Evolutionary conservation across 129 eudicot genomes (phyloP).

Genomic region (Flaveria bidentis): DNA sequence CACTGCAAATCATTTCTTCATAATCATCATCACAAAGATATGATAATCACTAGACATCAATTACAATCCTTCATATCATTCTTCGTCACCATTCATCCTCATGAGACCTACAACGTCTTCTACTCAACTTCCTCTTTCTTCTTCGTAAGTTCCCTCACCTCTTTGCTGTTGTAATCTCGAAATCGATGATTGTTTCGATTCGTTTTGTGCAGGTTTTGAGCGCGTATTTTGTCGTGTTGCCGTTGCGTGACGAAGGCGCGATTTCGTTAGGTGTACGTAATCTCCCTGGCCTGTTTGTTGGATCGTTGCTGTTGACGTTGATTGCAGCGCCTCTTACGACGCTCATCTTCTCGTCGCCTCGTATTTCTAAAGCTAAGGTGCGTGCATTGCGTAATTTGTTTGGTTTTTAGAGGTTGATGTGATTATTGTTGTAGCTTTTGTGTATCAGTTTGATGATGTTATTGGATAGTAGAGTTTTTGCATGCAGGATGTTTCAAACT

Average conservation of each 20-base stretch:
- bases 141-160: slow-evolving; percentile 48
- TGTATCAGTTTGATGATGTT: slow-evolving; percentile 1
- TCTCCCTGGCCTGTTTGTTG: slow-evolving; percentile 78
- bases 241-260: slow-evolving; percentile 95
- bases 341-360: slow-evolving; percentile 63
- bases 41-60: slow-evolving; percentile 41
- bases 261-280: slow-evolving; percentile 71
- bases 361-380: slow-evolving; percentile 68
- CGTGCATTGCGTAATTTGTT: not conserved
- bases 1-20: too few species aligned
- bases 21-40: slow-evolving; percentile 12
- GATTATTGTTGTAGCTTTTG: not conserved
- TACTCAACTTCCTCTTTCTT: slow-evolving; percentile 78
- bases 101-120: slow-evolving; percentile 65
- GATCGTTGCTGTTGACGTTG: slow-evolving; percentile 76
- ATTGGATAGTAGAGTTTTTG: not conserved
- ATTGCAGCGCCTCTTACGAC: slow-evolving; percentile 86
- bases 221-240: slow-evolving; percentile 87
- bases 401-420: not conserved
- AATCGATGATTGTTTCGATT: not conserved
- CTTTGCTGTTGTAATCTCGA: not conserved
- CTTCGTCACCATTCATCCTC: slow-evolving; percentile 65
- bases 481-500: not conserved
- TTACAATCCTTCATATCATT: slow-evolving; percentile 50
- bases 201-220: slow-evolving; percentile 62